Evolutionary conservation across 768 basidiomycete species (phyloP).

Genomic region (Xerocomellus amylosporus): DNA sequence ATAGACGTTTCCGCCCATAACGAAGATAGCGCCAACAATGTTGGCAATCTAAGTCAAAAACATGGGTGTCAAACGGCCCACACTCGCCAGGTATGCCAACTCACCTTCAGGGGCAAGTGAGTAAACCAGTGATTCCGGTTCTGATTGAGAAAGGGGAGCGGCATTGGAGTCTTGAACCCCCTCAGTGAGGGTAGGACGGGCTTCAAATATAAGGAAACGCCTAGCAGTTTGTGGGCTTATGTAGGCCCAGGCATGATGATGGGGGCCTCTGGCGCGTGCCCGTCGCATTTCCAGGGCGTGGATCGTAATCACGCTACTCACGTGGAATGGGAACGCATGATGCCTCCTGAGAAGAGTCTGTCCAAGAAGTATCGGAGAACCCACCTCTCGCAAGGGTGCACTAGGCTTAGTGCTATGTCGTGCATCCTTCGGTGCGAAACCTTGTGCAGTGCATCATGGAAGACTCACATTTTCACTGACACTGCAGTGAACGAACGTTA

Average conservation of each 20-base stretch:
- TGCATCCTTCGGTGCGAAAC: slow-evolving; percentile 6
- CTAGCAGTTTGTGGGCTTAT: slow-evolving; percentile 20
- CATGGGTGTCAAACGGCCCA: slow-evolving; percentile 3
- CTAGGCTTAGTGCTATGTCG: slow-evolving; percentile 6
- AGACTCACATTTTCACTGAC: slow-evolving; percentile 2
- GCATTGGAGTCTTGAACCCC: slow-evolving; percentile 17
- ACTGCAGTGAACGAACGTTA: slow-evolving; percentile 2
- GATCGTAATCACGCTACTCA: slow-evolving; percentile 10
- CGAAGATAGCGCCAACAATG: slow-evolving; percentile 51
- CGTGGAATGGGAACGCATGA: slow-evolving; percentile 20
- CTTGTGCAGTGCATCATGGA: neutral
- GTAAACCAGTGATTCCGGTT: slow-evolving; percentile 42
- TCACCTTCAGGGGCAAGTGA: slow-evolving; percentile 54
- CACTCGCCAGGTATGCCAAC: neutral
- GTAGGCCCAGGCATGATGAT: slow-evolving; percentile 20
- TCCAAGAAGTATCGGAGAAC: slow-evolving; percentile 2
- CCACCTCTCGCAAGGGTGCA: neutral
- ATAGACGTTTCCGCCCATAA: slow-evolving; percentile 62
- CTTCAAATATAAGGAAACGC: slow-evolving; percentile 12
- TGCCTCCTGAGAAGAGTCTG: neutral
- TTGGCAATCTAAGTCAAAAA: slow-evolving; percentile 43
- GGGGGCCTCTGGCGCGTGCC: slow-evolving; percentile 18
- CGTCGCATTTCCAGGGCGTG: slow-evolving; percentile 28
- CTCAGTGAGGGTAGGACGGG: slow-evolving; percentile 11
- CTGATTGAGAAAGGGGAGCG: slow-evolving; percentile 19